These are phyloP conservation scores for Ogataea sp. DNA, from an alignment of 805 yeast species.

Conservation along the genomic window DNA sequence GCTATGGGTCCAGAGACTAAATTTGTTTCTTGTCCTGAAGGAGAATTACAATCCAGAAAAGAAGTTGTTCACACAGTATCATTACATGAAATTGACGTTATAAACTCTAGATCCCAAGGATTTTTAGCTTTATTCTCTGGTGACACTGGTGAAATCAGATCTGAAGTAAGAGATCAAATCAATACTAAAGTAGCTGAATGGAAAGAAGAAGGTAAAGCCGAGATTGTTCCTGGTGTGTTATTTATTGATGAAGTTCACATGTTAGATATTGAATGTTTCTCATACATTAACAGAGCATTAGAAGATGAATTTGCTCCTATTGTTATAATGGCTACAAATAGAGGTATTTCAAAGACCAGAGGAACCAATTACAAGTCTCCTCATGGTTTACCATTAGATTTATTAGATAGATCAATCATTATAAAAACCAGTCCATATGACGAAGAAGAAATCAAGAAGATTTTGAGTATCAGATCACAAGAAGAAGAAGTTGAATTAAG, in stretches of 20 bases:
- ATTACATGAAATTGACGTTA: constrained; percentile 94
- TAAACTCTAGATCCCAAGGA: constrained; percentile 96
- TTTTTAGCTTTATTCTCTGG: constrained; percentile 92
- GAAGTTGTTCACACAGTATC: constrained; percentile 98
- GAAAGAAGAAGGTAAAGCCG: constrained; percentile 98
- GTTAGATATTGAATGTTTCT: constrained; percentile 96
- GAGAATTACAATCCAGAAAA: constrained; percentile 92
- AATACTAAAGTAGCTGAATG: constrained; percentile 96
- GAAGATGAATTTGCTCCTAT: constrained; percentile 97
- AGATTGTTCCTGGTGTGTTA: constrained; percentile 93
- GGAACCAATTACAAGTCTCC: constrained; percentile 93
- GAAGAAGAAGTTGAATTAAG: constrained; percentile 88
- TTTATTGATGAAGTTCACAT: constrained; percentile 98
- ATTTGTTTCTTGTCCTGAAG: constrained; percentile 97
- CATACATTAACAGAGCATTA: constrained; percentile 89
- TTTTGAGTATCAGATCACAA: constrained; percentile 80
- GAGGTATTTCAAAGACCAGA: constrained; percentile 89
- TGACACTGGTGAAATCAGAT: constrained; percentile 95
- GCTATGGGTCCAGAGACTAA: constrained; percentile 98
- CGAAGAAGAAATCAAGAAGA: constrained; percentile 78
- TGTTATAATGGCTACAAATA: constrained; percentile 95
- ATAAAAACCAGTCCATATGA: constrained; percentile 77
- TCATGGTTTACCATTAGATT: constrained; percentile 94
- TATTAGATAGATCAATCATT: constrained; percentile 88
- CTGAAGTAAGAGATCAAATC: constrained; percentile 93